Percentiles rank a stretch among this genome's conserved stretches.
Conservation (phyloP, 176 grass and related monocot genomes). For the Carex scoparia region DNA sequence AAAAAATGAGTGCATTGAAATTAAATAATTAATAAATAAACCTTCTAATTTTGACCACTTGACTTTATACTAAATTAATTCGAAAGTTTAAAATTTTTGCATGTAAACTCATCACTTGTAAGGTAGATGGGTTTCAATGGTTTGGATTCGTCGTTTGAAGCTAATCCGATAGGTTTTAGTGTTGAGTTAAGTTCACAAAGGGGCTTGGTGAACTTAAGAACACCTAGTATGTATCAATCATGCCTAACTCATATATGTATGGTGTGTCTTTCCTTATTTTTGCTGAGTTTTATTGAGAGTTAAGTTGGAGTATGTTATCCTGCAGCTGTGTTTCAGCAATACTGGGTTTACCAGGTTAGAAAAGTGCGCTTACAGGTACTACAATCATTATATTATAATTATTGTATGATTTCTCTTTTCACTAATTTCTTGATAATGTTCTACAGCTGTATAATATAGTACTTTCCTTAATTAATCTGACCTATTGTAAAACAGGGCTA, state of each 20-base stretch:
- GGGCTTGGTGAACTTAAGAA: no score
- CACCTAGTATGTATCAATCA: no score
- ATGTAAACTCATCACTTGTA: no score
- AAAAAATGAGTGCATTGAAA: no score
- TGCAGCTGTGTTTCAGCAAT: conserved; percentile 93
- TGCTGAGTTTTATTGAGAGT: neutral
- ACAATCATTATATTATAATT: neutral
- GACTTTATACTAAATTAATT: no score
- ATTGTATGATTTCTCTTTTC: neutral
- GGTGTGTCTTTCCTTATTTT: conserved; percentile 5
- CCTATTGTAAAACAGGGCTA: conserved; percentile 57
- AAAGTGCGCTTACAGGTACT: conserved; percentile 98
- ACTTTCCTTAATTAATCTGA: neutral
- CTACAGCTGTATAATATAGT: neutral
- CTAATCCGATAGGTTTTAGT: no score
- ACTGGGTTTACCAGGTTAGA: conserved; percentile 92
- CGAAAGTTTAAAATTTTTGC: no score
- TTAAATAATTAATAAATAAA: no score
- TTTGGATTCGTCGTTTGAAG: no score
- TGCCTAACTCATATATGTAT: neutral
- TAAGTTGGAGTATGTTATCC: conserved; percentile 24
- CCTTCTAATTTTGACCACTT: no score
- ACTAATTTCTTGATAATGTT: neutral
- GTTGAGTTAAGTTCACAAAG: no score
- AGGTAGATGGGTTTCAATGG: no score